Conservation (phyloP, 306 rosid species). For the Quercus gilva region DNA sequence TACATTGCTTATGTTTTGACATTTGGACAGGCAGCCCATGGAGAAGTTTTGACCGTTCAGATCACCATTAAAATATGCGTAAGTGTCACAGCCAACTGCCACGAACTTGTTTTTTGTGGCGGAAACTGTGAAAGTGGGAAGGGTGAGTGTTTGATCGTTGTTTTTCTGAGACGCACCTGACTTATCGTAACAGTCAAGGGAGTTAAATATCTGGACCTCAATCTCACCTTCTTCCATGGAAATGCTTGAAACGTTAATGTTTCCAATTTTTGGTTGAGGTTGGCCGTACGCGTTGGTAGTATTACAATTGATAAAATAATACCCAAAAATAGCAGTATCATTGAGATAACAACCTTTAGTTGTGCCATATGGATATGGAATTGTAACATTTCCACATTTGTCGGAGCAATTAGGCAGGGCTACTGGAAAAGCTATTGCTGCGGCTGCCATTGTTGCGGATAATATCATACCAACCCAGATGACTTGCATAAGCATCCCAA, state of each 20-base stretch:
- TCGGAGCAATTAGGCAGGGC: conserved; percentile 11
- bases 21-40: conserved; percentile 13
- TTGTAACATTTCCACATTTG: conserved; percentile 28
- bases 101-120: neutral
- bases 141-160: accelerated
- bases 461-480: too few relatives aligned
- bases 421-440: too few relatives aligned
- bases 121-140: neutral
- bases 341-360: conserved; percentile 6
- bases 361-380: conserved; percentile 54
- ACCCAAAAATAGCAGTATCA: accelerated
- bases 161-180: accelerated
- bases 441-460: too few relatives aligned
- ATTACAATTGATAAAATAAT: conserved; percentile 15
- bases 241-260: conserved; percentile 2
- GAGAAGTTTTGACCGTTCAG: neutral
- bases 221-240: conserved; percentile 1
- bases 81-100: neutral
- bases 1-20: neutral
- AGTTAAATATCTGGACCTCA: neutral
- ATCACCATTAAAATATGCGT: neutral
- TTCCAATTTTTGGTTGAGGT: accelerated
- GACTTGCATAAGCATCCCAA: neutral
- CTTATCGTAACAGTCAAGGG: neutral
- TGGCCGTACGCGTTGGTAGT: neutral